phyloP scores from a whole-genome alignment of 805 yeast genomes.

The Yarrowia divulgata region DNA sequence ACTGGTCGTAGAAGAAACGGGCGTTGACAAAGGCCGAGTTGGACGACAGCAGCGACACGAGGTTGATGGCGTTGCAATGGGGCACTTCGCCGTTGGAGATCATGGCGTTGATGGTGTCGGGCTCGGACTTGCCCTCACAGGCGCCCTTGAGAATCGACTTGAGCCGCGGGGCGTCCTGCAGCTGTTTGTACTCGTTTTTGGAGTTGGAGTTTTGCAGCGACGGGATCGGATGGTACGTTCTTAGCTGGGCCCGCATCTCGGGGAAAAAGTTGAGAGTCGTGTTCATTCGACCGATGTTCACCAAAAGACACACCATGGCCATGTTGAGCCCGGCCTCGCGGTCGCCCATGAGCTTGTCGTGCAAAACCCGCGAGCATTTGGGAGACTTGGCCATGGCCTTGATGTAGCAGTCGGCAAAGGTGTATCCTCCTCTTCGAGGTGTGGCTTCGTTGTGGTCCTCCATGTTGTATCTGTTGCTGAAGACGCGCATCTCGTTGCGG shows the following conservation, averaged over 20 bases:
- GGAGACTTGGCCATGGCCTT: slow-evolving; percentile 81
- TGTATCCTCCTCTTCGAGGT: slow-evolving; percentile 52
- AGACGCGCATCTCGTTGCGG: slow-evolving; percentile 67
- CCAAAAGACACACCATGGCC: slow-evolving; percentile 82
- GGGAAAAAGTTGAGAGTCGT: slow-evolving; percentile 93
- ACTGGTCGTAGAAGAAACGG: slow-evolving; percentile 50
- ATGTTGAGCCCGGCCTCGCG: slow-evolving; percentile 69
- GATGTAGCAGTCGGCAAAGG: slow-evolving; percentile 85
- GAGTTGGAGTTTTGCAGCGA: slow-evolving; percentile 74
- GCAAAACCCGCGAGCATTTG: slow-evolving; percentile 81
- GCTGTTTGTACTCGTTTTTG: slow-evolving; percentile 67
- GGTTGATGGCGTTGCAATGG: slow-evolving; percentile 72
- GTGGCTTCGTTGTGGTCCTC: slow-evolving; percentile 42
- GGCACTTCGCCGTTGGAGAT: slow-evolving; percentile 49
- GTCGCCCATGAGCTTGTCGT: slow-evolving; percentile 75
- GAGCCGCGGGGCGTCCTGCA: slow-evolving; percentile 94
- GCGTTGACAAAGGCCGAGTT: slow-evolving; percentile 62
- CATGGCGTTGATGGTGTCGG: slow-evolving; percentile 59
- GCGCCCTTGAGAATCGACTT: slow-evolving; percentile 89
- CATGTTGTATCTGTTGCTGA: slow-evolving; percentile 56
- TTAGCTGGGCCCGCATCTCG: slow-evolving; percentile 90
- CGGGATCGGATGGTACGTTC: slow-evolving; percentile 95
- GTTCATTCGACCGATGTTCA: slow-evolving; percentile 91
- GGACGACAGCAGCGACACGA: slow-evolving; percentile 76
- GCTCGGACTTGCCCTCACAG: slow-evolving; percentile 69